These are phyloP conservation scores for Naganishia vaughanmartiniae DNA, from an alignment of 768 basidiomycete species.

Conservation along the genomic window DNA sequence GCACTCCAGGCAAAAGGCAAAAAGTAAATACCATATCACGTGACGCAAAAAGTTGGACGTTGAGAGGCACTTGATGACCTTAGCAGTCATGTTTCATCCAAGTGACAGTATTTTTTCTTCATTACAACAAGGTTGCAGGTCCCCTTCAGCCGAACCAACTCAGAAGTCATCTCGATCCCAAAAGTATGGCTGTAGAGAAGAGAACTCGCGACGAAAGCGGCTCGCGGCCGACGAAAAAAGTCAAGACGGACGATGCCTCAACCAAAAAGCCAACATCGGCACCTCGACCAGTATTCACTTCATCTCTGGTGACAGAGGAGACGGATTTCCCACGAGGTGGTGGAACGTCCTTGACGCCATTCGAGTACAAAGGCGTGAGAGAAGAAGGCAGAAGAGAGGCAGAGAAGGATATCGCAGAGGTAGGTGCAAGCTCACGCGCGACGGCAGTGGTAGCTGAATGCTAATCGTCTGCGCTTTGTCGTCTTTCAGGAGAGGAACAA, in stretches of 20 bases:
- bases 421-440: slow-evolving; percentile 1
- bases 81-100: background rate
- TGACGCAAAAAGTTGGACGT: slow-evolving; percentile 8
- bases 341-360: slow-evolving; percentile 78
- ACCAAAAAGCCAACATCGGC: slow-evolving; percentile 19
- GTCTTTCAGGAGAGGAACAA: slow-evolving; percentile 52
- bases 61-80: slow-evolving; percentile 1
- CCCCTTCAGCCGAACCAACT: slow-evolving; percentile 2
- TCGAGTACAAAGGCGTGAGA: slow-evolving; percentile 80
- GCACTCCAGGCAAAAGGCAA: background rate
- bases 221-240: slow-evolving; percentile 13
- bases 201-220: slow-evolving; percentile 15
- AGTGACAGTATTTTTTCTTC: background rate
- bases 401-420: slow-evolving; percentile 63
- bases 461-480: background rate
- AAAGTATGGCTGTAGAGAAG: slow-evolving; percentile 13
- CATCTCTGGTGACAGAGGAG: slow-evolving; percentile 58
- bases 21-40: slow-evolving; percentile 18
- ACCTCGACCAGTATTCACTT: slow-evolving; percentile 45
- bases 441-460: slow-evolving; percentile 49
- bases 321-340: slow-evolving; percentile 95
- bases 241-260: slow-evolving; percentile 9
- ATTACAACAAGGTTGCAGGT: background rate
- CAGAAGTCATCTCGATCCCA: background rate
- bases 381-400: slow-evolving; percentile 83